Conservation (phyloP, 2,329 filamentous ascomycete genomes). For the Penicillium sp. region DNA sequence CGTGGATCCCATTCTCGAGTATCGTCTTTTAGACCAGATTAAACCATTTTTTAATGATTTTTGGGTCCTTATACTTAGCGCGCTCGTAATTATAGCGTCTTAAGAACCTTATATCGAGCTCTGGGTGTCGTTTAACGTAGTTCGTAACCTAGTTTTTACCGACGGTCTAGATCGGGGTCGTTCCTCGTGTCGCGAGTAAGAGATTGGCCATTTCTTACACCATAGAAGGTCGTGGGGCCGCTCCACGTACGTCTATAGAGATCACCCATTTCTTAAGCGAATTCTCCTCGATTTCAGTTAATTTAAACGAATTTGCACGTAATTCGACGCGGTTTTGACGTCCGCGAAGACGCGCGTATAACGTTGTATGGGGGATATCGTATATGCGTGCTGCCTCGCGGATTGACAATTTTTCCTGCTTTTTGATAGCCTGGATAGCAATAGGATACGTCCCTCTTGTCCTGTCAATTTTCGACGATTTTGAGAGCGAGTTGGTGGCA, state of each 20-base stretch:
- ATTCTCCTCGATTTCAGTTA: background rate
- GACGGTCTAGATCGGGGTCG: background rate
- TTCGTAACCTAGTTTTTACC: background rate
- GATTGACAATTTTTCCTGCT: no score
- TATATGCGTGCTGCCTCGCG: no score
- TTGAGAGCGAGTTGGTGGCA: no score
- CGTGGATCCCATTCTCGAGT: background rate
- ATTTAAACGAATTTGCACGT: background rate
- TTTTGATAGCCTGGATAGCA: no score
- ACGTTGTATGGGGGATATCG: no score
- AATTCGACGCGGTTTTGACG: no score
- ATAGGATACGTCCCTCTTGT: no score
- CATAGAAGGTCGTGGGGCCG: background rate
- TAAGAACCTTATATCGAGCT: background rate
- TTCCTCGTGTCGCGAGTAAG: background rate
- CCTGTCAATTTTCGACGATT: no score
- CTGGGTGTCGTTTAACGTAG: background rate
- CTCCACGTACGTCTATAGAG: background rate
- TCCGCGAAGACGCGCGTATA: no score
- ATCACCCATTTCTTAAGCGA: background rate
- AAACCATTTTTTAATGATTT: slow-evolving; percentile 1
- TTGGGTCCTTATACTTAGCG: background rate
- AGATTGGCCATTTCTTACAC: background rate
- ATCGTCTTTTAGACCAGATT: background rate
- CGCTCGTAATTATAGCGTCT: background rate